These are phyloP conservation scores for Exophiala calicioides DNA, from an alignment of 2,329 filamentous ascomycete genomes.

Conservation along the genomic window DNA sequence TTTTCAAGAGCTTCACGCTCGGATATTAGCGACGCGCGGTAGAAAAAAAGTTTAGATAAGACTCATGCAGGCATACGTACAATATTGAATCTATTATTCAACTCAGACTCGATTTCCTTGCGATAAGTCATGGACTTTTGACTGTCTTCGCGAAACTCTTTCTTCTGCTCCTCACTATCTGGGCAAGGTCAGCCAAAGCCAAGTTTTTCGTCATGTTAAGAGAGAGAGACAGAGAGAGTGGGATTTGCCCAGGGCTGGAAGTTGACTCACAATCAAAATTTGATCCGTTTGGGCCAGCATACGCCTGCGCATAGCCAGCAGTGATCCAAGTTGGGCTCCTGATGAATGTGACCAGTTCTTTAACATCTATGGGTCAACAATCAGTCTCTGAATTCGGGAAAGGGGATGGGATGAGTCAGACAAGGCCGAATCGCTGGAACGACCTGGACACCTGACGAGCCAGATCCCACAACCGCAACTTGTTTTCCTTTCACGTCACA, in stretches of 20 bases:
- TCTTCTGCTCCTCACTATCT: constrained; percentile 27
- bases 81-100: constrained; percentile 28
- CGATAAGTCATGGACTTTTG: constrained; percentile 33
- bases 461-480: constrained; percentile 31
- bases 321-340: constrained; percentile 31
- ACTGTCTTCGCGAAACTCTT: constrained; percentile 26
- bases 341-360: constrained; percentile 29
- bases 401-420: too few relatives aligned
- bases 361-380: too few relatives aligned
- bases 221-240: too few relatives aligned
- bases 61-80: constrained; percentile 8
- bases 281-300: constrained; percentile 38
- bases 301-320: constrained; percentile 15
- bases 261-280: too few relatives aligned
- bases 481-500: constrained; percentile 32
- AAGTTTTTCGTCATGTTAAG: too few relatives aligned
- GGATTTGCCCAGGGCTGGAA: too few relatives aligned
- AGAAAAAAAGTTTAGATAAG: too few relatives aligned
- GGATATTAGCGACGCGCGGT: too few relatives aligned
- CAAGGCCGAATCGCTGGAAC: constrained; percentile 42
- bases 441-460: constrained; percentile 30
- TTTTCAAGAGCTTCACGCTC: too few relatives aligned
- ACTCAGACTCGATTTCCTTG: constrained; percentile 33
- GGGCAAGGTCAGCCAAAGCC: too few relatives aligned
- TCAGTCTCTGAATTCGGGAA: too few relatives aligned